Evolutionary conservation across 2,329 filamentous ascomycete genomes (phyloP), one percentile per base, ranked within the genome.

Genomic region (Penicillium corylophilum): DNA sequence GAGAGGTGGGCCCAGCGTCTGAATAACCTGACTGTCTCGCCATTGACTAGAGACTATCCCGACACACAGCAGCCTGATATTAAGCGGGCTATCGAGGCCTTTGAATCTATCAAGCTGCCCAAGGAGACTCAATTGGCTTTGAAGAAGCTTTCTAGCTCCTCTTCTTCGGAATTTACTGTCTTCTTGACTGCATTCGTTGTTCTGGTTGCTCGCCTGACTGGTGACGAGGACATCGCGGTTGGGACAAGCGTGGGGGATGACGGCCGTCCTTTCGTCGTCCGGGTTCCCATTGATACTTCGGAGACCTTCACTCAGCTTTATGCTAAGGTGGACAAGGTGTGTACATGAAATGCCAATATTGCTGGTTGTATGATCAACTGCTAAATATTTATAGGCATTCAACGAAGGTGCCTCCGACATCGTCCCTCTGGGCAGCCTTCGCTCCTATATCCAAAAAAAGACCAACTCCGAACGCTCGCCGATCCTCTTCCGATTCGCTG

Each of bases 211-310:
- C 72, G 76, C 53, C 63, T 78, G 57, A 78, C 75, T 13, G 76
- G 76, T 16, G 76, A 78, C 53, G 76, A 78, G 55, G 76, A 78
- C 57, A 77, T 78, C 53, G 73, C 74, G 29, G 65, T 78, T 48
- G 76, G 73, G 31, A 76, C 75, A 40, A 77, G 72, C 51, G 64
- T 67, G 12, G 68, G 64, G 9, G 71, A 73, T 39, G 73, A 76
- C 57, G 74, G 73, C 26, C 72, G 73, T 40, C 71, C 74, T 39
- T 77, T 77, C 53, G 74, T 78, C 50, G 59, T 78, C 15, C 69
- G 75, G 44, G 65, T 75, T 12, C 69, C 72, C 33, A 68, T 77
- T 56, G 65, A 71, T 18, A 54, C 68, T 2, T 67, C 68, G 22
- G 74, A 76, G 52, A 66, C 67, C 2, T 78, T 78, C 46, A 54